Conservation (phyloP, 2,329 filamentous ascomycete species). For the Penicillium frequentans region DNA sequence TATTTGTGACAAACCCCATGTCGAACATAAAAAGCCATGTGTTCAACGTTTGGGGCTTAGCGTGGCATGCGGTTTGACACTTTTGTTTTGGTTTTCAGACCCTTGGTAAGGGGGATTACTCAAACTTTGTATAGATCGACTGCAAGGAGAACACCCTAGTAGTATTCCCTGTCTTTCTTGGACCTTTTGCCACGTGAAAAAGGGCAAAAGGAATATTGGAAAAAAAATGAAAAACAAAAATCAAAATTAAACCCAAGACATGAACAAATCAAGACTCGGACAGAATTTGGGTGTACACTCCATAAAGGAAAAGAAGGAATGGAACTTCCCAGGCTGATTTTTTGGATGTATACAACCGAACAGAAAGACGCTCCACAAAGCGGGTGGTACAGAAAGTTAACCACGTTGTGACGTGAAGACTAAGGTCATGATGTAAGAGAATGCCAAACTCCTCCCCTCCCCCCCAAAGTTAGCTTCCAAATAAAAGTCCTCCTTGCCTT, state of each 20-base stretch:
- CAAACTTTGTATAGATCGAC: not conserved
- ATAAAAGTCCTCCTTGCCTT: conserved; percentile 7
- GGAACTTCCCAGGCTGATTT: not conserved
- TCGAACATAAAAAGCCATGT: conserved; percentile 16
- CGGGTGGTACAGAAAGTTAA: conserved; percentile 10
- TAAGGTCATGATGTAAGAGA: conserved; percentile 16
- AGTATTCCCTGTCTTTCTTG: not conserved
- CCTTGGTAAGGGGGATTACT: not conserved
- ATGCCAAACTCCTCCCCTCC: not conserved
- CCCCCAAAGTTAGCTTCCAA: not conserved
- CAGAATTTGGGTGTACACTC: not conserved
- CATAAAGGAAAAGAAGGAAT: not conserved
- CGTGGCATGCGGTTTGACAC: conserved; percentile 8
- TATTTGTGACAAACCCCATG: conserved; percentile 1
- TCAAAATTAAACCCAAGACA: too few relatives aligned
- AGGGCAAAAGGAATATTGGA: too few relatives aligned
- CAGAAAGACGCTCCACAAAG: not conserved
- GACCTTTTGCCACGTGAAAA: conserved; percentile 17
- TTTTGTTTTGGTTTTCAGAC: not conserved
- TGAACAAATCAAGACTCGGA: too few relatives aligned
- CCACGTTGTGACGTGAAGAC: conserved; percentile 10
- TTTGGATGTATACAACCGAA: not conserved
- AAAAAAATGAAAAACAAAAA: too few relatives aligned
- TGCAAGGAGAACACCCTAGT: conserved; percentile 7
- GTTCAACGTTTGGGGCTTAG: conserved; percentile 16